phyloP scores from a whole-genome alignment of 1,284 basidiomycete genomes.

The Pholiota adiposa region DNA sequence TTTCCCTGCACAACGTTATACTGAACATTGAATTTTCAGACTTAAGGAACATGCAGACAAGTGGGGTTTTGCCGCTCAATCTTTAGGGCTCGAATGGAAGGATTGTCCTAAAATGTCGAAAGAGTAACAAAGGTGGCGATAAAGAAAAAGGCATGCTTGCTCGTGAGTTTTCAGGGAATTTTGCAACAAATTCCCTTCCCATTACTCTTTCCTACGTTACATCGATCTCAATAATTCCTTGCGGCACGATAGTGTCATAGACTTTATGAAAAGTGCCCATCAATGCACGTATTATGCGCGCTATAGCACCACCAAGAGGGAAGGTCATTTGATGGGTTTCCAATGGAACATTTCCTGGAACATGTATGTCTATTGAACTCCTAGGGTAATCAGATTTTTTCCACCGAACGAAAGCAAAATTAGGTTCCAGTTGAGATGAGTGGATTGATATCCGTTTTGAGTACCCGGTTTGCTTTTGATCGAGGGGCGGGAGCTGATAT shows the following conservation, averaged over 20 bases:
- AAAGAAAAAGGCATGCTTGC: neutral
- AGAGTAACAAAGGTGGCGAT: neutral
- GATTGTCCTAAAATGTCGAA: conserved; percentile 9
- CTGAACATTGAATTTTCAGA: conserved; percentile 39
- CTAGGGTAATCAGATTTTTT: neutral
- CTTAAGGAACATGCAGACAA: conserved; percentile 78
- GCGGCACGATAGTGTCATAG: too few species aligned
- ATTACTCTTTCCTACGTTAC: too few species aligned
- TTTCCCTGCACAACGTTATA: conserved; percentile 10
- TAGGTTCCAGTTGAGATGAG: conserved; percentile 10
- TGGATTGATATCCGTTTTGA: conserved; percentile 71
- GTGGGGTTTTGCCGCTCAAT: conserved; percentile 75
- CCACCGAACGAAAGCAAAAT: neutral
- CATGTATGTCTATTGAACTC: neutral
- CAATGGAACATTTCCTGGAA: neutral
- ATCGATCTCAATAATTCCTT: too few species aligned
- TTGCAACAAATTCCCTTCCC: neutral
- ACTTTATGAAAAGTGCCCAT: too few species aligned
- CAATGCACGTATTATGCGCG: too few species aligned
- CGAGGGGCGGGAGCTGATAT: conserved; percentile 73
- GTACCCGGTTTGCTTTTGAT: conserved; percentile 70
- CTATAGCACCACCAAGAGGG: too few species aligned
- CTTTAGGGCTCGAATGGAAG: conserved; percentile 51
- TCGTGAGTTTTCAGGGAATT: neutral
- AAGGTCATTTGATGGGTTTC: neutral